phyloP scores from a whole-genome alignment of 1,139 yeast species.

The Kurtzmaniella quercitrusa region DNA sequence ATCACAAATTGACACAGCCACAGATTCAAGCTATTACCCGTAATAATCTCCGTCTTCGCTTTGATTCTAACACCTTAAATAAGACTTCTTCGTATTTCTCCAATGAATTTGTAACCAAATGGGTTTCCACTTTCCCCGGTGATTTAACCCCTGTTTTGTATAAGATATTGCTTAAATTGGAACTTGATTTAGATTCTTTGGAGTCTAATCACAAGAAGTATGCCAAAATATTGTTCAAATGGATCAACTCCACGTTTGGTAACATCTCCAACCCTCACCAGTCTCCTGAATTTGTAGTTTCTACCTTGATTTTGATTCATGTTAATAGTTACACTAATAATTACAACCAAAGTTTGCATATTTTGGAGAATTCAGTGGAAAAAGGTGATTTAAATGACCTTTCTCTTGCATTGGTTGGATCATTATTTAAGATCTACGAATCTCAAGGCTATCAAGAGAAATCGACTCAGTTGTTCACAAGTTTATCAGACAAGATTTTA shows the following conservation, averaged over 20 bases:
- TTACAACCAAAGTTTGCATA: constrained; percentile 40
- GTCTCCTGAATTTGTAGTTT: constrained; percentile 23
- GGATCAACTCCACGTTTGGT: background rate
- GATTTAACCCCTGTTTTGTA: constrained; percentile 32
- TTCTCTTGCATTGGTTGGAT: constrained; percentile 41
- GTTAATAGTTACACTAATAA: constrained; percentile 34
- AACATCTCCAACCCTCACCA: constrained; percentile 1
- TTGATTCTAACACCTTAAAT: constrained; percentile 34
- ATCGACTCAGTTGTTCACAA: constrained; percentile 22
- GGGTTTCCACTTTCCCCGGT: constrained; percentile 21
- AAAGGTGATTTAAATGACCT: constrained; percentile 13
- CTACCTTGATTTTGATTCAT: constrained; percentile 44
- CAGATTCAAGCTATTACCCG: constrained; percentile 40
- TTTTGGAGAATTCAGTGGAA: constrained; percentile 33
- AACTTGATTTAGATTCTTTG: constrained; percentile 26
- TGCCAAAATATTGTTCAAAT: background rate
- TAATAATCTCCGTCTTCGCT: constrained; percentile 42
- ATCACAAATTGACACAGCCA: constrained; percentile 38
- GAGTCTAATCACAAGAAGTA: constrained; percentile 12
- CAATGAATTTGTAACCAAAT: constrained; percentile 16
- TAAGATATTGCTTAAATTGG: constrained; percentile 25
- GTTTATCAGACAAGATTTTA: constrained; percentile 19
- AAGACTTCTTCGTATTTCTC: constrained; percentile 21
- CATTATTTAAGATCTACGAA: constrained; percentile 47
- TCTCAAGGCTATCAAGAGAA: constrained; percentile 19